Percentiles rank a stretch among this genome's conserved stretches.
phyloP scores from a whole-genome alignment of 1,284 basidiomycete genomes.

The Melampsora americana region DNA sequence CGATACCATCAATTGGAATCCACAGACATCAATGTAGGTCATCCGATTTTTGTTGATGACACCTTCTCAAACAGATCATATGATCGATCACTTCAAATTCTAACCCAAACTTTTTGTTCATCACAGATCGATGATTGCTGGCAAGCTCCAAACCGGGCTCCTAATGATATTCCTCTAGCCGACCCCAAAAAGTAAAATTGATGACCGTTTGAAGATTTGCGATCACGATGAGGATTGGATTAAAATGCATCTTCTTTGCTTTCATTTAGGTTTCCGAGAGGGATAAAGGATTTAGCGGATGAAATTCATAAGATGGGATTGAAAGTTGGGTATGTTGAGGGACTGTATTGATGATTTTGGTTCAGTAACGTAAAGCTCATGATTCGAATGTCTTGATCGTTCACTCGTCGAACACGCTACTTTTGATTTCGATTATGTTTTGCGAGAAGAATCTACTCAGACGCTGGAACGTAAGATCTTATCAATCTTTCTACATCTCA shows the following conservation, averaged over 20 bases:
- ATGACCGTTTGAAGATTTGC: too few relatives aligned
- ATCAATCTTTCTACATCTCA: background rate
- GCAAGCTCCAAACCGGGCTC: conserved; percentile 52
- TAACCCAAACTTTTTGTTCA: background rate
- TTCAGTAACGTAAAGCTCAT: background rate
- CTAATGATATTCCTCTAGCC: conserved; percentile 50
- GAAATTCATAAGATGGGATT: conserved; percentile 58
- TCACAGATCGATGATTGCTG: conserved; percentile 53
- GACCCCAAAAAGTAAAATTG: conserved; percentile 54
- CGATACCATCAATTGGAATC: background rate
- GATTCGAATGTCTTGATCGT: background rate
- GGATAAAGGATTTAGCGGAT: conserved; percentile 57
- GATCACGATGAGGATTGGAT: too few relatives aligned
- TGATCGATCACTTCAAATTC: background rate
- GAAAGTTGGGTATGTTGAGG: conserved; percentile 50
- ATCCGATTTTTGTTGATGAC: background rate
- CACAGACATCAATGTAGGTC: conserved; percentile 31
- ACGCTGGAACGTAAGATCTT: conserved; percentile 55
- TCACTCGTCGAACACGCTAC: background rate
- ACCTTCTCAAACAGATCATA: background rate
- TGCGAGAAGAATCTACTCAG: conserved; percentile 59
- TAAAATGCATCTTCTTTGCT: too few relatives aligned
- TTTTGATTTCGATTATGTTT: background rate
- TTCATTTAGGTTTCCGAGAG: conserved; percentile 58
- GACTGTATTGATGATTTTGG: background rate